phyloP scores from a whole-genome alignment of 2,329 filamentous ascomycete species.

The Didymella arachidicola region DNA sequence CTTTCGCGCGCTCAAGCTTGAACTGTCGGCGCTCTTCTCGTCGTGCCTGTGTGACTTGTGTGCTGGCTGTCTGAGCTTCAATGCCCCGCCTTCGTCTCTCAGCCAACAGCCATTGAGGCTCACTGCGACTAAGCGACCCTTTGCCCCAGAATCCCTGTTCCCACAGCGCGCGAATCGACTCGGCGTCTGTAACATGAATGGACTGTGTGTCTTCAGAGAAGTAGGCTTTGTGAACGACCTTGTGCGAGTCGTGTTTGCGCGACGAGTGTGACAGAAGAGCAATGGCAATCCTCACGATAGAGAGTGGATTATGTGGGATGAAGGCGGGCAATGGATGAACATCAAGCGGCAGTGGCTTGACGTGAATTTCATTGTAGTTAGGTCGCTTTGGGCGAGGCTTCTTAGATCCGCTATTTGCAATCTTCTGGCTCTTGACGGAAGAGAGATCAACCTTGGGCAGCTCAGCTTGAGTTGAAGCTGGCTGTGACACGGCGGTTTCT shows the following conservation, averaged over 20 bases:
- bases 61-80: constrained; percentile 73
- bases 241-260: constrained; percentile 69
- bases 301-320: constrained; percentile 91
- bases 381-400: constrained; percentile 51
- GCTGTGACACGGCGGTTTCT: constrained; percentile 16
- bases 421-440: constrained; percentile 23
- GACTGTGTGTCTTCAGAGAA: constrained; percentile 85
- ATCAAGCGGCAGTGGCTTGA: constrained; percentile 78
- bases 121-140: constrained; percentile 89
- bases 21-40: constrained; percentile 81
- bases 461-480: constrained; percentile 18
- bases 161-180: constrained; percentile 83
- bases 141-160: constrained; percentile 98
- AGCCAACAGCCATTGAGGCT: constrained; percentile 88
- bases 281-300: constrained; percentile 79
- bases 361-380: constrained; percentile 78
- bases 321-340: constrained; percentile 86
- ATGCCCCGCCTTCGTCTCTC: constrained; percentile 77
- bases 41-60: constrained; percentile 78
- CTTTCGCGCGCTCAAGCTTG: constrained; percentile 91
- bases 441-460: constrained; percentile 15
- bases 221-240: constrained; percentile 72
- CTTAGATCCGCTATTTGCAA: constrained; percentile 29
- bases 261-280: constrained; percentile 79
- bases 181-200: constrained; percentile 80